Conservation (phyloP, 140 eudicot species). For the Anethum foeniculum region DNA sequence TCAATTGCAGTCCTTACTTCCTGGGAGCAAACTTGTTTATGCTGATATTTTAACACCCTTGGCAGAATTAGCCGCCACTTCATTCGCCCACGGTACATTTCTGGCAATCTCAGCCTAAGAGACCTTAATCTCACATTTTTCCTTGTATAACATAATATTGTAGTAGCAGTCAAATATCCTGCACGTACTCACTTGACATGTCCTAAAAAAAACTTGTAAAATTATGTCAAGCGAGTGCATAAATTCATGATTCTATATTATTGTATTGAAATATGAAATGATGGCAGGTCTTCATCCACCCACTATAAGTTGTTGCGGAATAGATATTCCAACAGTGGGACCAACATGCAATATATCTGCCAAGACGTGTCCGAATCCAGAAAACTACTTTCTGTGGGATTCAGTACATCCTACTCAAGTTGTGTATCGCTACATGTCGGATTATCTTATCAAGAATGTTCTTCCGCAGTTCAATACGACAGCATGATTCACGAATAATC, state of each 20-base stretch:
- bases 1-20: not conserved
- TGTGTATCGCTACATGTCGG: constrained; percentile 31
- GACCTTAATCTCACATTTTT: not conserved
- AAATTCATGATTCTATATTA: not conserved
- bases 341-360: constrained; percentile 28
- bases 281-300: not conserved
- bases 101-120: not conserved
- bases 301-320: constrained; percentile 25
- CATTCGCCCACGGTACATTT: not conserved
- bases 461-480: not conserved
- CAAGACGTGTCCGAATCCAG: constrained; percentile 29
- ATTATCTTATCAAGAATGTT: constrained; percentile 20
- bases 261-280: not conserved
- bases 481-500: not conserved
- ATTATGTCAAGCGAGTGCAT: too few relatives aligned
- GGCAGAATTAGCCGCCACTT: not conserved
- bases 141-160: too few relatives aligned
- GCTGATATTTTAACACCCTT: not conserved
- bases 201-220: too few relatives aligned
- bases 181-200: too few relatives aligned
- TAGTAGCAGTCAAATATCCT: too few relatives aligned
- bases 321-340: constrained; percentile 29
- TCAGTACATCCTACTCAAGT: constrained; percentile 53
- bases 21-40: constrained; percentile 7
- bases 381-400: constrained; percentile 37